Base-by-base conservation (phyloP, 1,284 basidiomycete species). In the Rhodotorula sp. region DNA sequence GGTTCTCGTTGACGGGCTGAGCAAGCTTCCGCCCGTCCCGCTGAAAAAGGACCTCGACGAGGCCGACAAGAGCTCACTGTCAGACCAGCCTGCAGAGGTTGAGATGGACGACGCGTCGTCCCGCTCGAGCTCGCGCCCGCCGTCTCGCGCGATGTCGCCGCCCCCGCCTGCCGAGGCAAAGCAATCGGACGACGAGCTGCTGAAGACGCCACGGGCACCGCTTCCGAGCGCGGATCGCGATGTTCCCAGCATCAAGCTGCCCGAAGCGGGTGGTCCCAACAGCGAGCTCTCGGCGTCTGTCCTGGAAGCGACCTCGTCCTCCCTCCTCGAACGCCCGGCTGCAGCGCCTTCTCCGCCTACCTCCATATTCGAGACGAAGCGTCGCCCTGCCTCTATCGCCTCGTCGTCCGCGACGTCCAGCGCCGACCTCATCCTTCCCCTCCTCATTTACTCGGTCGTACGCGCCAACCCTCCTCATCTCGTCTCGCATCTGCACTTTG, bases 371-470 rank as follows among this genome's bases (percentile, higher is more conserved):
- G 71, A 69, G 32, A 61, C 66, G 12, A 54, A 56, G 41, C 60
- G 63, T 1, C 70, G 56, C 44, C 46, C 66, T 6, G 41, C 63
- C 48, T 39, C 55, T 1, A 60, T 65, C 5, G 36, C 67, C 25
- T 59, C 58, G 4, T 12, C 62, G 10, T 48, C 70, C 12, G 64
- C 69, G 46, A 71, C 76, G 9, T 74, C 73, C 39, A 66, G 75
- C 86, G 82, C 86, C 2, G 92, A 94, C 78, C 85, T 93, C 57
- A 88, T 95, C 58, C 85, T 94, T 15, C 94, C 94, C 0, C 83
- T 97, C 65, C 88, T 97, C 80, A 97, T 97, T 66, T 95, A 90
- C 79, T 87, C 92, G 3, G 91, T 96, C 50, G 92, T 96, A 76
- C 91, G 91, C 80, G 85, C 91, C 21, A 97, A 97, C 79, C 95